Percentiles rank a stretch among this genome's conserved stretches.
phyloP scores from a whole-genome alignment of 768 basidiomycete genomes.

The Lyophyllum shimeji region DNA sequence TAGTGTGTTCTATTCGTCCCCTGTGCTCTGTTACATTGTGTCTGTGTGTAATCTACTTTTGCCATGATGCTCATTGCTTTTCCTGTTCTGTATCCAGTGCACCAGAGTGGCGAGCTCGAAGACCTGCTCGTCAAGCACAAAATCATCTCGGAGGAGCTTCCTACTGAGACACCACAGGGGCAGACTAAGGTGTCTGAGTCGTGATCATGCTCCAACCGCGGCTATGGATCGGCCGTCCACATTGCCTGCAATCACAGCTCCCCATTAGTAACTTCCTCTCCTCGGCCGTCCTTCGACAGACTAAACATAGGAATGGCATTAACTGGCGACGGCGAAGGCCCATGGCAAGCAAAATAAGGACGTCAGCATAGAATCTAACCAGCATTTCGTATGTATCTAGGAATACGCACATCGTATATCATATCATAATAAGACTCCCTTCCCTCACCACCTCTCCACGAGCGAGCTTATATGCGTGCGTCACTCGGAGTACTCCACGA shows the following conservation, averaged over 20 bases:
- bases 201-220: background rate
- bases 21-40: background rate
- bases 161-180: background rate
- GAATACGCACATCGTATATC: conserved; percentile 8
- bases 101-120: conserved; percentile 93
- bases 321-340: background rate
- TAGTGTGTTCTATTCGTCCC: conserved; percentile 21
- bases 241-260: background rate
- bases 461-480: too few relatives aligned
- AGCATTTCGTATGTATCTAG: conserved; percentile 2
- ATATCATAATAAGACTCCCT: too few relatives aligned
- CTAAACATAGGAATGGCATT: background rate
- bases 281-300: background rate
- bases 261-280: background rate
- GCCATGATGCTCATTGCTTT: background rate
- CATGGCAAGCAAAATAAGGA: background rate
- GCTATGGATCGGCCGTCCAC: background rate
- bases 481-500: conserved; percentile 48
- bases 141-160: conserved; percentile 55
- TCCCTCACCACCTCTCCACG: too few relatives aligned
- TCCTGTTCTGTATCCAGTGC: conserved; percentile 61
- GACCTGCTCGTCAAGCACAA: conserved; percentile 70
- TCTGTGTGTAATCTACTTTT: background rate
- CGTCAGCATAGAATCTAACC: conserved; percentile 2
- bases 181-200: background rate